Evolutionary conservation across 192 early-diverging fungal species (phyloP).

Genomic region (Kickxella alabastrina): DNA sequence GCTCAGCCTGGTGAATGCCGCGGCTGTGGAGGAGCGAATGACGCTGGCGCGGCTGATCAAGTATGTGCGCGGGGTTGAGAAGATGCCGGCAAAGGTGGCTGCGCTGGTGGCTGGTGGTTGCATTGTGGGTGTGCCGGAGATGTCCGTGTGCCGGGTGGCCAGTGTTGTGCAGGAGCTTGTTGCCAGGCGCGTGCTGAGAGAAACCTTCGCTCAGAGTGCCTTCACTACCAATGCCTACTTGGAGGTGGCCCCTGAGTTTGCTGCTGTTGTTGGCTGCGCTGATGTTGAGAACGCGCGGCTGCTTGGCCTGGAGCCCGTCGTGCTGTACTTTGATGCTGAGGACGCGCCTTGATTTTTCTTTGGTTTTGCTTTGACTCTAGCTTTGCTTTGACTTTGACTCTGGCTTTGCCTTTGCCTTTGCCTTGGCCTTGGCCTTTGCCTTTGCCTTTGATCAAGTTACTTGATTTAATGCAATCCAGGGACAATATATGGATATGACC

Average conservation of each 20-base stretch:
- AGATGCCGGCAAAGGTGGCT: conserved; percentile 17
- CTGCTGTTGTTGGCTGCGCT: conserved; percentile 6
- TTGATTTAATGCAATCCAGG: too few species aligned
- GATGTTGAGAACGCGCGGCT: conserved; percentile 3
- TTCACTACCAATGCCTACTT: conserved; percentile 61
- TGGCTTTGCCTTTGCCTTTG: too few species aligned
- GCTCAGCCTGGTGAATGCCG: conserved; percentile 21
- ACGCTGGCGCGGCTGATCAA: conserved; percentile 30
- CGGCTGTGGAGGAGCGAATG: conserved; percentile 25
- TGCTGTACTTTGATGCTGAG: conserved; percentile 22
- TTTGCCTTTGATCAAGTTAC: too few species aligned
- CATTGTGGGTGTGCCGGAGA: conserved; percentile 11
- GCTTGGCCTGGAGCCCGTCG: conserved; percentile 21
- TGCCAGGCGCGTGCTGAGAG: conserved; percentile 49
- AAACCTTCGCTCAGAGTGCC: conserved; percentile 61
- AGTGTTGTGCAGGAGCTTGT: conserved; percentile 57
- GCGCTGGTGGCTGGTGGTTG: conserved; percentile 23
- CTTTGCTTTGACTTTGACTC: too few species aligned
- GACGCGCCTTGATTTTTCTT: too few species aligned
- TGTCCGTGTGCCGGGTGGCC: conserved; percentile 48
- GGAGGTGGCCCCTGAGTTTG: conserved; percentile 15
- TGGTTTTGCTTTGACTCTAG: too few species aligned
- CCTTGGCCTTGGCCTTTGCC: too few species aligned
- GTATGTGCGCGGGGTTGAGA: conserved; percentile 23
- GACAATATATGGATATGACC: too few species aligned